Percentiles rank a stretch among this genome's conserved stretches.
Evolutionary conservation across 495 filamentous ascomycete genomes (phyloP).

Genomic region (Penicillium argentinense): DNA sequence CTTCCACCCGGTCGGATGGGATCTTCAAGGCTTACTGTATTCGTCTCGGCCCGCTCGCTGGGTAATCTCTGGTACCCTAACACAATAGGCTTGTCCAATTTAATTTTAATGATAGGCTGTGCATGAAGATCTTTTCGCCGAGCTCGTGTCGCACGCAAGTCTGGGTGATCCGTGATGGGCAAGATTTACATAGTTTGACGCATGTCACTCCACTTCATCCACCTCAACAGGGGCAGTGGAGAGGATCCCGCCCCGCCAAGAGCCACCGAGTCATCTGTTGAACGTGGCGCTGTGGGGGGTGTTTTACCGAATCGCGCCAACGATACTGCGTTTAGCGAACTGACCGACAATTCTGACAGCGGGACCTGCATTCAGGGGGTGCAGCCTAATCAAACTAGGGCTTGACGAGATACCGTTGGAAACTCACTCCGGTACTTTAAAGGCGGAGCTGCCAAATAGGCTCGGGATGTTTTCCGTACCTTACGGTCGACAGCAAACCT

Average conservation of each 20-base stretch:
- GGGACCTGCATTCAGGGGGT: background rate
- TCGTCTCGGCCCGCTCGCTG: too few relatives aligned
- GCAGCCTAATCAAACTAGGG: too few relatives aligned
- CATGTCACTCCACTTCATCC: slow-evolving; percentile 1
- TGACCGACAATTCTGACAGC: background rate
- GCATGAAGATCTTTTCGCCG: background rate
- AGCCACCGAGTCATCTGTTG: background rate
- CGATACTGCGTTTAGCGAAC: too few relatives aligned
- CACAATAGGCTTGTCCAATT: too few relatives aligned
- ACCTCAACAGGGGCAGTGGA: background rate
- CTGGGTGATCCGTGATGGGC: background rate
- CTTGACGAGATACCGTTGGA: too few relatives aligned
- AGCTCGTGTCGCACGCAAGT: background rate
- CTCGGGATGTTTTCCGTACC: too few relatives aligned
- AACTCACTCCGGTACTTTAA: too few relatives aligned
- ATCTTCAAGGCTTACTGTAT: too few relatives aligned
- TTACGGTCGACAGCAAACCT: too few relatives aligned
- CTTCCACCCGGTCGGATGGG: too few relatives aligned
- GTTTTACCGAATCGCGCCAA: background rate
- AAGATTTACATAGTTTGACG: background rate
- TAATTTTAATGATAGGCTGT: background rate
- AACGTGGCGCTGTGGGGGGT: background rate
- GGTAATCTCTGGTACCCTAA: too few relatives aligned
- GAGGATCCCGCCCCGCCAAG: background rate
- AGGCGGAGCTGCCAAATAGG: too few relatives aligned